A percentile compares a stretch with the other conserved stretches of the same genome.
Evolutionary conservation across 345 rosid species (phyloP).

Genomic region (Rhizophora apiculata): DNA sequence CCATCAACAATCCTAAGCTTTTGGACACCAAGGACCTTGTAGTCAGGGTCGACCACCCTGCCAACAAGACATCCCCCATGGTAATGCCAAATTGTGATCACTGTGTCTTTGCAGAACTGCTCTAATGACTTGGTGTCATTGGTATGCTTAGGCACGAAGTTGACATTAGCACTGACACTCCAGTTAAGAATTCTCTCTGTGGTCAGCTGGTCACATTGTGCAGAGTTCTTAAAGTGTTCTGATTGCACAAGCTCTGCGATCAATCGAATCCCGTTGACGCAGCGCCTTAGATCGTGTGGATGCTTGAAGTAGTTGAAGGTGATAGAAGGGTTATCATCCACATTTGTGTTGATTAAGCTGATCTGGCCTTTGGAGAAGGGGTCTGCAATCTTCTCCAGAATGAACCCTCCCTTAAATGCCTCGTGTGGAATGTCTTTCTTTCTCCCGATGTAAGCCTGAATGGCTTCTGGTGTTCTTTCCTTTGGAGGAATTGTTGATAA

Average conservation of each 20-base stretch:
- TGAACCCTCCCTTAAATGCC: constrained; percentile 90
- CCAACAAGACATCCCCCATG: constrained; percentile 94
- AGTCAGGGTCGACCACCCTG: constrained; percentile 57
- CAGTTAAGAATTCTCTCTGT: constrained; percentile 60
- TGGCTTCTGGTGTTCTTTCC: constrained; percentile 62
- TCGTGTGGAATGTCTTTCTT: constrained; percentile 64
- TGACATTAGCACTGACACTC: constrained; percentile 72
- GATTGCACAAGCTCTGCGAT: constrained; percentile 61
- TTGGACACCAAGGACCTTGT: constrained; percentile 58
- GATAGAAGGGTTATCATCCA: constrained; percentile 75
- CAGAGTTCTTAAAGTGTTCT: constrained; percentile 54
- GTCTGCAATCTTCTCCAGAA: constrained; percentile 70
- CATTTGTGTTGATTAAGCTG: constrained; percentile 58
- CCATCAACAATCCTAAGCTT: constrained; percentile 84
- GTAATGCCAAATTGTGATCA: constrained; percentile 95
- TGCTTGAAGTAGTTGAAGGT: constrained; percentile 90
- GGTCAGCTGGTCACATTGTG: constrained; percentile 46
- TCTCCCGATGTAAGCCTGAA: constrained; percentile 47
- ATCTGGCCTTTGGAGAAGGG: constrained; percentile 75
- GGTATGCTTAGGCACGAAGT: constrained; percentile 63
- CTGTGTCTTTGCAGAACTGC: constrained; percentile 95
- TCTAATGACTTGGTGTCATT: constrained; percentile 81
- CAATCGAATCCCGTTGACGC: constrained; percentile 67
- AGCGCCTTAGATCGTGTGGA: constrained; percentile 64
- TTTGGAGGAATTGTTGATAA: constrained; percentile 67